phyloP scores from a whole-genome alignment of 768 basidiomycete genomes.

The Lactarius deliciosus region DNA sequence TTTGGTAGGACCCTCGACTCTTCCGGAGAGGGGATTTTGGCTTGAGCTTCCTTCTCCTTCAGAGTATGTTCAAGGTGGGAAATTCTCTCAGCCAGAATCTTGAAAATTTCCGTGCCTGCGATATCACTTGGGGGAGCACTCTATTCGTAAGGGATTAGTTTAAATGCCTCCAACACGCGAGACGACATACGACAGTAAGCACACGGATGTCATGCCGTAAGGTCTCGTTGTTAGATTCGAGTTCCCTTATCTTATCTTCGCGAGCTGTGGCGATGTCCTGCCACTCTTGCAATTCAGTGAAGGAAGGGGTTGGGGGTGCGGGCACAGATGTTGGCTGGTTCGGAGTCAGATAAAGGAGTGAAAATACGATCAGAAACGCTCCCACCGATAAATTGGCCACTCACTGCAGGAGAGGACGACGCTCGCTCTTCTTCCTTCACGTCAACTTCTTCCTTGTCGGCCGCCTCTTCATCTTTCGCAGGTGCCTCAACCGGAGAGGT shows the following conservation, averaged over 20 bases:
- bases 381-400: constrained; percentile 70
- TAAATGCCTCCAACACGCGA: neutral
- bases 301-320: constrained; percentile 36
- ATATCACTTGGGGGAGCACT: constrained; percentile 25
- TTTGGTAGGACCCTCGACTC: constrained; percentile 5
- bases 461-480: constrained; percentile 25
- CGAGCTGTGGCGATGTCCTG: constrained; percentile 43
- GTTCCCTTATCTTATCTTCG: constrained; percentile 33
- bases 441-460: constrained; percentile 32
- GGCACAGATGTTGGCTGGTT: constrained; percentile 42
- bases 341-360: constrained; percentile 44
- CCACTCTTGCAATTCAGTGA: constrained; percentile 36
- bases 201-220: constrained; percentile 32
- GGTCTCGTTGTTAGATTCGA: constrained; percentile 24
- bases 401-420: constrained; percentile 70
- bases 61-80: constrained; percentile 20
- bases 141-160: constrained; percentile 17
- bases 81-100: constrained; percentile 17
- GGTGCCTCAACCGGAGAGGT: constrained; percentile 12
- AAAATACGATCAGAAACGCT: constrained; percentile 45
- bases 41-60: constrained; percentile 24
- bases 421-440: constrained; percentile 47
- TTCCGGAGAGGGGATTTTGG: constrained; percentile 9
- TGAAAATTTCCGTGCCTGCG: constrained; percentile 22
- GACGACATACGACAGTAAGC: constrained; percentile 20